Conservation (phyloP, 1,139 yeast species). For the Yamadazyma blattariae region DNA sequence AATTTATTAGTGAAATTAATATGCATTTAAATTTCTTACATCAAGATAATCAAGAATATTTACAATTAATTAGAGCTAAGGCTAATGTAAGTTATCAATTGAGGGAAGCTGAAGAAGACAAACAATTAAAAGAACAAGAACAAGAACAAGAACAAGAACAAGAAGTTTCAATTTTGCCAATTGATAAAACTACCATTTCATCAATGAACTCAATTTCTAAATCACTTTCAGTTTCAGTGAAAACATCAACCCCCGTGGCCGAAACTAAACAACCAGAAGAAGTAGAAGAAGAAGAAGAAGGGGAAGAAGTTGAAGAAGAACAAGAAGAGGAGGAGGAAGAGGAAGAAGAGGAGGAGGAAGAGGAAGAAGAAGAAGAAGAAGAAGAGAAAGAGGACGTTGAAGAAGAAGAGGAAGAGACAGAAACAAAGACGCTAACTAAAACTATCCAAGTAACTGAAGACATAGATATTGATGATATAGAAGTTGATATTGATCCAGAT, state of each 20-base stretch:
- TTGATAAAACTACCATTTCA: too few species aligned
- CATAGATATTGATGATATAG: slow-evolving; percentile 10
- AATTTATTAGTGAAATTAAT: slow-evolving; percentile 55
- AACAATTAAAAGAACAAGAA: background rate
- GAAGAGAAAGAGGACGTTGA: slow-evolving; percentile 1
- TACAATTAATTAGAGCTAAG: slow-evolving; percentile 71
- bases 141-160: background rate
- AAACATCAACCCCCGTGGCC: background rate
- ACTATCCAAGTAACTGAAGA: slow-evolving; percentile 3
- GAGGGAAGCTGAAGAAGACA: slow-evolving; percentile 45
- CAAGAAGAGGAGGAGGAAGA: too few species aligned
- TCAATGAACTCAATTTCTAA: too few species aligned
- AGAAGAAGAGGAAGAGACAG: background rate
- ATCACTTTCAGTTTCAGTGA: too few species aligned
- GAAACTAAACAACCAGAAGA: background rate
- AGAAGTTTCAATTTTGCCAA: background rate
- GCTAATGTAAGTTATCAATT: slow-evolving; percentile 79
- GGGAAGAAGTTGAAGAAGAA: too few species aligned
- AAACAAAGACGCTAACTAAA: background rate
- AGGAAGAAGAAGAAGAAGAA: slow-evolving; percentile 6
- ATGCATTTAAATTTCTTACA: slow-evolving; percentile 57
- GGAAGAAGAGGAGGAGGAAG: slow-evolving; percentile 3
- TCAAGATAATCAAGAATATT: slow-evolving; percentile 69
- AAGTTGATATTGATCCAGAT: slow-evolving; percentile 11
- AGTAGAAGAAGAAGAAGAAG: background rate